Evolutionary conservation across 225 moss, liverwort and hornwort genomes (phyloP).

Genomic region (Ulota crispa): DNA sequence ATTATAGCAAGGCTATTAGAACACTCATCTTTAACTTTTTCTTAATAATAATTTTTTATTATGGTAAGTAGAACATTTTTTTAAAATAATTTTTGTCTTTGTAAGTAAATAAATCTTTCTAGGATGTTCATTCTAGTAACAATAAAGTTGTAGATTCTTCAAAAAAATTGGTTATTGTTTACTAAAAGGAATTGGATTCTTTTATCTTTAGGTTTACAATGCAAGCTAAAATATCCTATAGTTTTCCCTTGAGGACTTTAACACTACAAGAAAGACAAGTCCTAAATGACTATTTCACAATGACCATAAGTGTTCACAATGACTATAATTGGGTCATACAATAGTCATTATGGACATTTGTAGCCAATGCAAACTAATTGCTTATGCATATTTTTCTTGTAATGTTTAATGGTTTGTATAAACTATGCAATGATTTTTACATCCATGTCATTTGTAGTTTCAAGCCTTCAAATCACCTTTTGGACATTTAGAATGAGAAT

Average conservation of each 20-base stretch:
- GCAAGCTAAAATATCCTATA: background rate
- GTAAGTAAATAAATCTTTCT: background rate
- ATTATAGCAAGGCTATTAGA: background rate
- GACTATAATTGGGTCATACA: no score
- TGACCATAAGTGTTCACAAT: no score
- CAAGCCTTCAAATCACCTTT: background rate
- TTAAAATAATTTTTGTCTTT: background rate
- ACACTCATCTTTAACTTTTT: background rate
- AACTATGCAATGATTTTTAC: background rate
- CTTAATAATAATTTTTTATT: background rate
- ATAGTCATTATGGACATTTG: no score
- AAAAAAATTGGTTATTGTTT: no score
- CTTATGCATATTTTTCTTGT: no score
- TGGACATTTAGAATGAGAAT: background rate
- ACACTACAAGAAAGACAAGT: no score
- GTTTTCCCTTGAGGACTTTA: background rate
- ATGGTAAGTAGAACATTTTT: no score
- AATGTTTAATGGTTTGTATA: background rate
- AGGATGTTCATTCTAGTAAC: fast-evolving
- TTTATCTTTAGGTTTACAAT: no score
- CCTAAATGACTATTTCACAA: no score
- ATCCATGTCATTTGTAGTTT: background rate
- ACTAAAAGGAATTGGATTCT: background rate
- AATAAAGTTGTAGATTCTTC: background rate
- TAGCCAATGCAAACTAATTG: no score